A percentile compares a stretch with the other conserved stretches of the same genome.
Evolutionary conservation across 768 basidiomycete species (phyloP).

Genomic region (Megacollybia marginata): DNA sequence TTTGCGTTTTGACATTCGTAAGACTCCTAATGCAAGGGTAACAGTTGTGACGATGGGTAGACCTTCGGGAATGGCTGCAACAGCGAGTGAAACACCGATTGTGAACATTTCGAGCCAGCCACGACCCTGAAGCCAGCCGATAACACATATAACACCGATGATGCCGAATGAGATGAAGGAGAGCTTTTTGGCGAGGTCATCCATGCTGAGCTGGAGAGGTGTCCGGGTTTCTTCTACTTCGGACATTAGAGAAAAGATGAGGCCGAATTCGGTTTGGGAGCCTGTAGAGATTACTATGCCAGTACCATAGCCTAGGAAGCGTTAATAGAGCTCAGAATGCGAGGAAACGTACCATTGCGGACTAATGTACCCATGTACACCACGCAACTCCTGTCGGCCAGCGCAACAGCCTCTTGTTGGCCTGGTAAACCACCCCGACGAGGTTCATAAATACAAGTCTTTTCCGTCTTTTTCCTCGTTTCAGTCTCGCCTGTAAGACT

Average conservation of each 20-base stretch:
- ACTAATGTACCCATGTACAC: slow-evolving; percentile 97
- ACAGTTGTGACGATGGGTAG: slow-evolving; percentile 96
- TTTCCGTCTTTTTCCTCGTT: slow-evolving; percentile 60
- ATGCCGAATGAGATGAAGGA: slow-evolving; percentile 89
- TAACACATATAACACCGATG: slow-evolving; percentile 88
- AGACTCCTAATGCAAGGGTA: slow-evolving; percentile 88
- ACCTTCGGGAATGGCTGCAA: slow-evolving; percentile 97
- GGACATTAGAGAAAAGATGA: slow-evolving; percentile 98
- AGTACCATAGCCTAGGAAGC: slow-evolving; percentile 56
- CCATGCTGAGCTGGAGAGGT: slow-evolving; percentile 90
- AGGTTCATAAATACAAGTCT: slow-evolving; percentile 42
- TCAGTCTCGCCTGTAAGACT: slow-evolving; percentile 91
- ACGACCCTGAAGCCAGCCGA: slow-evolving; percentile 79
- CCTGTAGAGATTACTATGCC: slow-evolving; percentile 88
- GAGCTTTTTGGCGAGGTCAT: slow-evolving; percentile 89
- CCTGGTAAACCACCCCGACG: slow-evolving; percentile 16
- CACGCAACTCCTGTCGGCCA: slow-evolving; percentile 82
- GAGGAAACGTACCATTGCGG: slow-evolving; percentile 56
- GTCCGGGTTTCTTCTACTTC: slow-evolving; percentile 94
- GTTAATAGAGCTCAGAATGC: slow-evolving; percentile 1
- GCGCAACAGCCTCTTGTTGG: slow-evolving; percentile 38
- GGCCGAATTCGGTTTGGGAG: slow-evolving; percentile 85
- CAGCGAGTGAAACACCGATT: slow-evolving; percentile 95
- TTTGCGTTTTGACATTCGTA: slow-evolving; percentile 90
- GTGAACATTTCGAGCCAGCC: slow-evolving; percentile 99